Evolutionary conservation across 192 early-diverging fungal genomes (phyloP), one percentile per base, ranked within the genome.

Genomic region (Chytriomyces hyalinus): DNA sequence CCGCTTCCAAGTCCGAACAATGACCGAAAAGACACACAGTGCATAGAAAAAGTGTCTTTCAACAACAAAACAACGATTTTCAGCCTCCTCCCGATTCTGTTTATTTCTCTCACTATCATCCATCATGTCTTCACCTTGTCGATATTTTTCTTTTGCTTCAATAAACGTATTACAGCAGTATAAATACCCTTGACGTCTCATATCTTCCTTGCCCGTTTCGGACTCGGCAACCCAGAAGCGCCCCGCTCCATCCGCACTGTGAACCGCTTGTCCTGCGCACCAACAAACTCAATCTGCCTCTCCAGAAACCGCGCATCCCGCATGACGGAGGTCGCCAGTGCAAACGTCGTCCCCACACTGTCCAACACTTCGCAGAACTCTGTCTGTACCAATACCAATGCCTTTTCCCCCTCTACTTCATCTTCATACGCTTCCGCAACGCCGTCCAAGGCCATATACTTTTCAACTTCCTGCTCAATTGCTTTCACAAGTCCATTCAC

Each of bases 141-240:
- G 57, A 59, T 59, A n/a, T 59, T 59, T 59, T 59, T 59, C 20
- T 59, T 59, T 59, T 59, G 57, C 17, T 59, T 22, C 20, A 22
- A 22, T 59, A 48, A 68, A 68, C 3, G 67, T 26, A 26, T 26
- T 26, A 26, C 24, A 36, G 36, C 2, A 4, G 36, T 36, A 3
- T 36, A 36, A 36, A 36, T 36, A 36, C 36, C 36, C 3, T 36
- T 36, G 36, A 36, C 36, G 36, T 36, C 36, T 57, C 53, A 20
- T 1, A 57, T 57, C 20, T 20, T 13, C 53, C 5, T 57, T 3
- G 20, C 53, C 53, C 53, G 13, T 20, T 57, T 57, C 20, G 53
- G 53, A 57, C 53, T 57, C 5, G 53, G 53, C 53, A 20, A 36
- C 36, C 36, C 36, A 36, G 36, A 2, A 36, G 36, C 36, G 36